phyloP scores from a whole-genome alignment of 148 eudicot species.

The Polygonum aviculare region DNA sequence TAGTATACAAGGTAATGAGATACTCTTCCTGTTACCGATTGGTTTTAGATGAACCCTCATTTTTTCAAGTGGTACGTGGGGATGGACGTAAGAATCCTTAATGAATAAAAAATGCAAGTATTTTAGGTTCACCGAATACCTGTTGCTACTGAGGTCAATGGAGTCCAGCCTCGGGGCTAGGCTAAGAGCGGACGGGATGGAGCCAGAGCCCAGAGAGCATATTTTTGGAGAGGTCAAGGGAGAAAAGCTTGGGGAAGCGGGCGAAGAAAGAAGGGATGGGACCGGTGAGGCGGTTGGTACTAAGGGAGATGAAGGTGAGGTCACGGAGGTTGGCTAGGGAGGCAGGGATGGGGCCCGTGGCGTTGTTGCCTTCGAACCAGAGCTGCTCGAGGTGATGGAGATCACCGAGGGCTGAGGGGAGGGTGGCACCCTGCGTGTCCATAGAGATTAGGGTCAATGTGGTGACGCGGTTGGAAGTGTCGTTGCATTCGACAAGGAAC shows the following conservation, averaged over 20 bases:
- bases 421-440: background rate
- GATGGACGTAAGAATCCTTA: too few species aligned
- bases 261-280: constrained; percentile 21
- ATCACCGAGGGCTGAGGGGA: constrained; percentile 11
- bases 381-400: constrained; percentile 20
- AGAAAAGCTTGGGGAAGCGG: constrained; percentile 8
- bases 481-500: constrained; percentile 25
- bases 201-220: constrained; percentile 14
- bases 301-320: constrained; percentile 13
- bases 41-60: too few species aligned
- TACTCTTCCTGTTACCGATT: too few species aligned
- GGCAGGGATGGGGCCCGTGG: constrained; percentile 23
- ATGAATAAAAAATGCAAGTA: too few species aligned
- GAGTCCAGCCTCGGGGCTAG: background rate
- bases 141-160: background rate
- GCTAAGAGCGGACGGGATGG: constrained; percentile 5
- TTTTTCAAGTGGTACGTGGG: too few species aligned
- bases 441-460: too few species aligned
- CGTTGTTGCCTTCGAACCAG: constrained; percentile 16
- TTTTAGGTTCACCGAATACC: too few species aligned
- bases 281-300: constrained; percentile 27
- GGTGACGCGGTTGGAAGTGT: constrained; percentile 7
- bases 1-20: too few species aligned
- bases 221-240: constrained; percentile 12
- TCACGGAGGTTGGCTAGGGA: constrained; percentile 19